These are phyloP conservation scores for Globisporangium paddicum DNA, from an alignment of 352 stramenopile species.

Conservation along the genomic window DNA sequence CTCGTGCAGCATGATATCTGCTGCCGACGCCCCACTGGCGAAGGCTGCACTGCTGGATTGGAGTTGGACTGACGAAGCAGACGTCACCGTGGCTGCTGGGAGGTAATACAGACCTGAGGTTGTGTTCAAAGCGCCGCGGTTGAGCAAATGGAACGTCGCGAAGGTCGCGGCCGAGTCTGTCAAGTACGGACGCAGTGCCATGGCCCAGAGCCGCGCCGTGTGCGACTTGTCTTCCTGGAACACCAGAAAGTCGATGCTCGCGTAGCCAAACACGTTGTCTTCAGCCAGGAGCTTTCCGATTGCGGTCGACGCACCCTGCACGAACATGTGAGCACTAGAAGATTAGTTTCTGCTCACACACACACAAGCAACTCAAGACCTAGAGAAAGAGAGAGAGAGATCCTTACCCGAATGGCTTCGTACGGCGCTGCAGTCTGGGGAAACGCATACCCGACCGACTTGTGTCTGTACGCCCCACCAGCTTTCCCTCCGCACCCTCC, in stretches of 20 bases:
- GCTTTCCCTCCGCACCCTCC: constrained; percentile 3
- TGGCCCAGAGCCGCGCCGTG: constrained; percentile 60
- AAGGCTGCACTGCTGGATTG: not conserved
- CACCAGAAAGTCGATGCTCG: constrained; percentile 76
- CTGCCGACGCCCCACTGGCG: not conserved
- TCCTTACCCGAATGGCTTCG: constrained; percentile 50
- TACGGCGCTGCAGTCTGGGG: constrained; percentile 75
- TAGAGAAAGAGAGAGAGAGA: not conserved
- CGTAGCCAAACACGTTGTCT: constrained; percentile 69
- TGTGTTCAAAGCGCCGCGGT: constrained; percentile 31
- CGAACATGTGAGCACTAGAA: not conserved
- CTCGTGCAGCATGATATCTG: constrained; percentile 23
- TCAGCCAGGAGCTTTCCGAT: constrained; percentile 38
- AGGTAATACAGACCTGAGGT: constrained; percentile 34
- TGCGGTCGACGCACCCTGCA: constrained; percentile 37
- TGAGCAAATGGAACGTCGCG: constrained; percentile 62
- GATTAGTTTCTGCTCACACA: not conserved
- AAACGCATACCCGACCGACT: constrained; percentile 61
- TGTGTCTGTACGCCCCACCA: constrained; percentile 16
- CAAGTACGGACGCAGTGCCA: constrained; percentile 70
- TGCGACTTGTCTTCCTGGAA: constrained; percentile 53
- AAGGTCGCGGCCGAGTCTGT: constrained; percentile 76
- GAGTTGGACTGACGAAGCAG: constrained; percentile 1
- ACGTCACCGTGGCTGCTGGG: constrained; percentile 4
- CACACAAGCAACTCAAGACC: not conserved